phyloP scores from a whole-genome alignment of 2,329 filamentous ascomycete genomes.

The Camillea tinctor region DNA sequence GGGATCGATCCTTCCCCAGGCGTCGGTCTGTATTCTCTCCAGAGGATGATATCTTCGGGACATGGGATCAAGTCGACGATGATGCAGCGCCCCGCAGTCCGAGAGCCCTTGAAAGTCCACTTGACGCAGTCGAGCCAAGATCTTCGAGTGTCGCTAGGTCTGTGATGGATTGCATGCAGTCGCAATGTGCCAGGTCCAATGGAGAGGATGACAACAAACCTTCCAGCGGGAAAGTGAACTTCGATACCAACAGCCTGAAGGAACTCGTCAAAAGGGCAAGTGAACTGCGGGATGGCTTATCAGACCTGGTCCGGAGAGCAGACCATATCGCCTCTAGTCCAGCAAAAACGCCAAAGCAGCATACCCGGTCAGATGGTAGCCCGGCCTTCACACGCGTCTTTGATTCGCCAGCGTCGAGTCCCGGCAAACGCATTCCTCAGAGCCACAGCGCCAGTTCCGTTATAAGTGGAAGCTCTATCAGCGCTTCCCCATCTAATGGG shows the following conservation, averaged over 20 bases:
- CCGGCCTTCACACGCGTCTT: slow-evolving; percentile 69
- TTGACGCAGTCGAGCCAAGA: slow-evolving; percentile 37
- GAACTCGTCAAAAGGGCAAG: slow-evolving; percentile 63
- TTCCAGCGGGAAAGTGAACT: slow-evolving; percentile 57
- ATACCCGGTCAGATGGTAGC: slow-evolving; percentile 54
- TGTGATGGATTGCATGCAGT: slow-evolving; percentile 64
- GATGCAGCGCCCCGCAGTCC: slow-evolving; percentile 35
- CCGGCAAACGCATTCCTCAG: slow-evolving; percentile 49
- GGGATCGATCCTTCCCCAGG: slow-evolving; percentile 51
- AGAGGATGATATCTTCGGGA: slow-evolving; percentile 66
- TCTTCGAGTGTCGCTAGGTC: slow-evolving; percentile 52
- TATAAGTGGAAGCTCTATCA: slow-evolving; percentile 48
- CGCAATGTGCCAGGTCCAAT: slow-evolving; percentile 46
- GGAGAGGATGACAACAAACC: slow-evolving; percentile 31
- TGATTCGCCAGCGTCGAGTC: slow-evolving; percentile 58
- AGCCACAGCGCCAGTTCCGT: slow-evolving; percentile 56
- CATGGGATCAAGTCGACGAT: slow-evolving; percentile 45
- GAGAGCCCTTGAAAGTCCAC: slow-evolving; percentile 40
- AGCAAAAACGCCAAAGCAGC: slow-evolving; percentile 46
- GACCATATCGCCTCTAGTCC: slow-evolving; percentile 60
- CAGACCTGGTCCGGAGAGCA: slow-evolving; percentile 57
- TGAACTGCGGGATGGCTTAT: slow-evolving; percentile 57
- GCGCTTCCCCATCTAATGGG: slow-evolving; percentile 51
- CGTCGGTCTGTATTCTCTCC: slow-evolving; percentile 63
- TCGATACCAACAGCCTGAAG: slow-evolving; percentile 68